Conservation (phyloP, 345 rosid genomes). For the Citrus trifoliata region DNA sequence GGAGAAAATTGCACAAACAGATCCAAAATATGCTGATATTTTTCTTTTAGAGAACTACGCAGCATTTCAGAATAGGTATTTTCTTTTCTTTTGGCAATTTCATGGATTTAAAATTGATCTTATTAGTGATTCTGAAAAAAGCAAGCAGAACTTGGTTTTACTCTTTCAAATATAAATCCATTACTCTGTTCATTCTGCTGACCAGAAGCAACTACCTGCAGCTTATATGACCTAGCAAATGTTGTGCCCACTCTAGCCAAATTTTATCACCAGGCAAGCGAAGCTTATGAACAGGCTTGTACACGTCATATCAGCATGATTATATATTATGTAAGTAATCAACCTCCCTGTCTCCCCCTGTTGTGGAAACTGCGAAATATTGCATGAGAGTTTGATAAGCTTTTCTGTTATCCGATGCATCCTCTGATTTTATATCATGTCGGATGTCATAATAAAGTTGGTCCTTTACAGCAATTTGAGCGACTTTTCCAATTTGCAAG, state of each 20-base stretch:
- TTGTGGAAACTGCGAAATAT: neutral
- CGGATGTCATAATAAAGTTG: constrained; percentile 17
- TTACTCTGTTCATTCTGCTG: constrained; percentile 17
- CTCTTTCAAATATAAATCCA: neutral
- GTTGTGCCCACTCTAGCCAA: constrained; percentile 95
- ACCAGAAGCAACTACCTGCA: constrained; percentile 40
- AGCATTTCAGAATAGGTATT: constrained; percentile 93
- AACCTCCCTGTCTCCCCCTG: neutral
- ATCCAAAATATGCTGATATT: constrained; percentile 89
- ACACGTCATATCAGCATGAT: constrained; percentile 95
- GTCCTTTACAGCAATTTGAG: constrained; percentile 79
- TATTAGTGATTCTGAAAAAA: neutral
- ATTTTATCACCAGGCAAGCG: constrained; percentile 99
- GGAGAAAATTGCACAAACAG: constrained; percentile 92
- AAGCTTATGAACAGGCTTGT: constrained; percentile 98
- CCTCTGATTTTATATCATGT: neutral
- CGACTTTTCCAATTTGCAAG: constrained; percentile 88
- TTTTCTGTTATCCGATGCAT: constrained; percentile 3
- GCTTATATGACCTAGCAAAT: constrained; percentile 96
- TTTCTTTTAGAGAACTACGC: constrained; percentile 96
- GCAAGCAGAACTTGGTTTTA: neutral
- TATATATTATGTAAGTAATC: constrained; percentile 75
- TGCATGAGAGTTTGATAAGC: neutral
- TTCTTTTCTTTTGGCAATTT: neutral
- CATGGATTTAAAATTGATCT: neutral